Conservation (phyloP, 1,284 basidiomycete genomes). For the Fomitiporia mediterranea region DNA sequence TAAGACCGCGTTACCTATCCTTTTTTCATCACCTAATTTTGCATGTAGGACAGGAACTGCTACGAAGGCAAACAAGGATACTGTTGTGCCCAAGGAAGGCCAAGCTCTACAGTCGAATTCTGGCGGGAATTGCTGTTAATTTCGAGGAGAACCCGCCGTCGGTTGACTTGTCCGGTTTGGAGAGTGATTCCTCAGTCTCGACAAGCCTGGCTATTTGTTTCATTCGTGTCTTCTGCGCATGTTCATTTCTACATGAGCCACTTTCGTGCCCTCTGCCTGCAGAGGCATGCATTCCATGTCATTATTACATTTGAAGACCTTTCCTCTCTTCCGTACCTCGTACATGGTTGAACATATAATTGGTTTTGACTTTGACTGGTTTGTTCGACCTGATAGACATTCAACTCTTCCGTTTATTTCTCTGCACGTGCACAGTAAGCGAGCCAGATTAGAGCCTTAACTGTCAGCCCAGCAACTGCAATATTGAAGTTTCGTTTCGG, state of each 20-base stretch:
- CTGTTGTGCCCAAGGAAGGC: slow-evolving; percentile 48
- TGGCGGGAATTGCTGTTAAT: slow-evolving; percentile 19
- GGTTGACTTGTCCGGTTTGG: not conserved
- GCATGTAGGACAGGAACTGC: slow-evolving; percentile 69
- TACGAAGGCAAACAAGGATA: slow-evolving; percentile 65
- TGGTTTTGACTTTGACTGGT: slow-evolving; percentile 11
- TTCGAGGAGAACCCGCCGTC: not conserved
- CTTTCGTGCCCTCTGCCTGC: slow-evolving; percentile 6
- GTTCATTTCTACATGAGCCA: not conserved
- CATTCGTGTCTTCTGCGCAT: not conserved
- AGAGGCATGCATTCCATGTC: slow-evolving; percentile 8
- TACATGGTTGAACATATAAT: slow-evolving; percentile 18
- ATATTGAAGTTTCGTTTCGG: too few species aligned
- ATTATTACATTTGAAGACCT: slow-evolving; percentile 7
- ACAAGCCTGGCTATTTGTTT: slow-evolving; percentile 4
- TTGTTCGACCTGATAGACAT: not conserved
- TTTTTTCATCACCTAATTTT: slow-evolving; percentile 15
- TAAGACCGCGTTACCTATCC: slow-evolving; percentile 26
- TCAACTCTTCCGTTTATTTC: too few species aligned
- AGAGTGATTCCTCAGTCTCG: not conserved
- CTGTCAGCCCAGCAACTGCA: too few species aligned
- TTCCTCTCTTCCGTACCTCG: slow-evolving; percentile 8
- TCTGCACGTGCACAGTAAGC: too few species aligned
- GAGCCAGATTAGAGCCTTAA: too few species aligned
- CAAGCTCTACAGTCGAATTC: slow-evolving; percentile 24